Conservation (phyloP, 768 basidiomycete genomes). For the Auriscalpium orientale region DNA sequence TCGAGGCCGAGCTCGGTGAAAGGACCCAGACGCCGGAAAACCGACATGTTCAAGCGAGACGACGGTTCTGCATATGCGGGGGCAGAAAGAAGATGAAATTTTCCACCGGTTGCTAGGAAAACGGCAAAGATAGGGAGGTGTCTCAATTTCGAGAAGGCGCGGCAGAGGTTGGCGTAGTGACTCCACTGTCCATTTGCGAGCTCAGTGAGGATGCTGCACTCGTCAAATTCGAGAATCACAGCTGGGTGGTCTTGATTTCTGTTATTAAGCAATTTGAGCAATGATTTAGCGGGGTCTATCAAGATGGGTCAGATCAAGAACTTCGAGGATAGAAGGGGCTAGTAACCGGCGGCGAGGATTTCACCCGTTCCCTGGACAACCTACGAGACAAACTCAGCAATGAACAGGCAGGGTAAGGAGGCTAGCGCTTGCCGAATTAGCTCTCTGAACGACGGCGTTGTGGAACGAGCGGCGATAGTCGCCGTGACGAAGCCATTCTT, state of each 20-base stretch:
- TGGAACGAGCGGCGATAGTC: too few relatives aligned
- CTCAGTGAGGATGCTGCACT: slow-evolving; percentile 12
- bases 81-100: slow-evolving; percentile 8
- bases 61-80: not conserved
- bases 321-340: too few relatives aligned
- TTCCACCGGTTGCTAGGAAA: slow-evolving; percentile 21
- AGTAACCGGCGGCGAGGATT: too few relatives aligned
- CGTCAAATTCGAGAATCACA: slow-evolving; percentile 20
- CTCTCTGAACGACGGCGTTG: too few relatives aligned
- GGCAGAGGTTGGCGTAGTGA: slow-evolving; percentile 7
- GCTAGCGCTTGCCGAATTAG: too few relatives aligned
- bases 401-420: too few relatives aligned
- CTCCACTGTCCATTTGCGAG: not conserved
- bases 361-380: too few relatives aligned
- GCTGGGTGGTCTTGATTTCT: not conserved
- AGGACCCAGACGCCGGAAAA: slow-evolving; percentile 8
- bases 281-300: too few relatives aligned
- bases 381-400: too few relatives aligned
- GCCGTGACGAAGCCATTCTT: too few relatives aligned
- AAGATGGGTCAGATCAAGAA: too few relatives aligned
- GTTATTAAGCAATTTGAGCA: too few relatives aligned
- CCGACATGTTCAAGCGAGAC: not conserved
- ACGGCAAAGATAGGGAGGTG: slow-evolving; percentile 14
- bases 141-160: slow-evolving; percentile 5
- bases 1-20: slow-evolving; percentile 21